Conservation (phyloP, 2,329 filamentous ascomycete genomes). For the Lasiodiplodia sp. region DNA sequence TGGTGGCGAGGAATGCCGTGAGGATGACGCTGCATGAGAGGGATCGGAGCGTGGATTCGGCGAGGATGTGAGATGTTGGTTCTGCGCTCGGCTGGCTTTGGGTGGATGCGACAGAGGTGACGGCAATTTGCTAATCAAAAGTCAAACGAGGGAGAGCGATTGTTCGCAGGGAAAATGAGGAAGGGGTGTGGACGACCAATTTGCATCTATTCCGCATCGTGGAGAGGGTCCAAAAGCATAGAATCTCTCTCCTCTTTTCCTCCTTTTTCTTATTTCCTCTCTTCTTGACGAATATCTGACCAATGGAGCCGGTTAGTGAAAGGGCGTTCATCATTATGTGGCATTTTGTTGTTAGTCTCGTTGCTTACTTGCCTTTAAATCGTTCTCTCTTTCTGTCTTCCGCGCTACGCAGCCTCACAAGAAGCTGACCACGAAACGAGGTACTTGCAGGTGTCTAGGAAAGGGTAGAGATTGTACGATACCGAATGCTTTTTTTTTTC, state of each 20-base stretch:
- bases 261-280: background rate
- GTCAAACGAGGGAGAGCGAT: background rate
- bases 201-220: background rate
- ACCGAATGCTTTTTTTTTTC: background rate
- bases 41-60: conserved; percentile 27
- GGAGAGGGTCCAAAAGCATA: background rate
- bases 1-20: conserved; percentile 17
- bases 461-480: background rate
- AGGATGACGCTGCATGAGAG: conserved; percentile 25
- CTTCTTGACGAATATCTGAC: background rate
- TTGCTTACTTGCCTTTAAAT: background rate
- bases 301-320: background rate
- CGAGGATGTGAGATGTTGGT: conserved; percentile 12
- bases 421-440: background rate
- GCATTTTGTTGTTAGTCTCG: background rate
- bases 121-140: background rate
- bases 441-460: background rate
- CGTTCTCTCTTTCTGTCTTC: background rate
- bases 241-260: background rate
- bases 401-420: background rate
- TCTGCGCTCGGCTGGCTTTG: background rate
- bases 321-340: background rate
- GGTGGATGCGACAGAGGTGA: background rate
- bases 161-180: background rate
- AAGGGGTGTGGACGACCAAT: background rate